A percentile compares a stretch with the other conserved stretches of the same genome.
Evolutionary conservation across 257 asterid species (phyloP).

Genomic region (Lantana camara): DNA sequence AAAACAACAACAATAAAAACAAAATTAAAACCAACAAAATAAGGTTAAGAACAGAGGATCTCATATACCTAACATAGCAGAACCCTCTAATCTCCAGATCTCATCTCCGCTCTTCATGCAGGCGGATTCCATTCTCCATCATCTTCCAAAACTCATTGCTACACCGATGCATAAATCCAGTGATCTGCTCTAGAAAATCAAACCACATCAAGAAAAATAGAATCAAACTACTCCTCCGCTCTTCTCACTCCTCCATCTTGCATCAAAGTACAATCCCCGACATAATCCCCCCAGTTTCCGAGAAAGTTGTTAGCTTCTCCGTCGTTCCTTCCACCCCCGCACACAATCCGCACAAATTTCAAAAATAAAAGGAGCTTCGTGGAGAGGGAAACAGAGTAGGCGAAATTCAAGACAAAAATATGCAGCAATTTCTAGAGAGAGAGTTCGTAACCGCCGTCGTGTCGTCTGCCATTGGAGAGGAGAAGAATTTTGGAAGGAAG

Average conservation of each 20-base stretch:
- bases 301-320: neutral
- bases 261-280: conserved; percentile 7
- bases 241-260: neutral
- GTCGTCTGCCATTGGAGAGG: conserved; percentile 27
- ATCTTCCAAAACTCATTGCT: conserved; percentile 47
- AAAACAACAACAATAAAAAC: conserved; percentile 10
- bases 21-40: neutral
- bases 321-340: neutral
- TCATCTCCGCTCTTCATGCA: conserved; percentile 58
- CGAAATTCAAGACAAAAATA: neutral
- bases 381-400: conserved; percentile 20
- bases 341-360: conserved; percentile 27
- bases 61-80: conserved; percentile 43
- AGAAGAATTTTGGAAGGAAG: conserved; percentile 25
- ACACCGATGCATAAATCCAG: conserved; percentile 34
- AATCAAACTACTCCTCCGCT: conserved; percentile 4
- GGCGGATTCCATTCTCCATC: conserved; percentile 25
- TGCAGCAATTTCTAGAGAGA: conserved; percentile 10
- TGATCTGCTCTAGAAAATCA: conserved; percentile 20
- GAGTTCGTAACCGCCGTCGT: conserved; percentile 41
- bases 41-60: neutral
- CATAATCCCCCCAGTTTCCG: neutral
- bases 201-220: conserved; percentile 12
- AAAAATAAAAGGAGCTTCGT: conserved; percentile 32
- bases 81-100: conserved; percentile 56